phyloP scores from a whole-genome alignment of 2,329 filamentous ascomycete genomes.

The Nannizziopsis barbatae region DNA sequence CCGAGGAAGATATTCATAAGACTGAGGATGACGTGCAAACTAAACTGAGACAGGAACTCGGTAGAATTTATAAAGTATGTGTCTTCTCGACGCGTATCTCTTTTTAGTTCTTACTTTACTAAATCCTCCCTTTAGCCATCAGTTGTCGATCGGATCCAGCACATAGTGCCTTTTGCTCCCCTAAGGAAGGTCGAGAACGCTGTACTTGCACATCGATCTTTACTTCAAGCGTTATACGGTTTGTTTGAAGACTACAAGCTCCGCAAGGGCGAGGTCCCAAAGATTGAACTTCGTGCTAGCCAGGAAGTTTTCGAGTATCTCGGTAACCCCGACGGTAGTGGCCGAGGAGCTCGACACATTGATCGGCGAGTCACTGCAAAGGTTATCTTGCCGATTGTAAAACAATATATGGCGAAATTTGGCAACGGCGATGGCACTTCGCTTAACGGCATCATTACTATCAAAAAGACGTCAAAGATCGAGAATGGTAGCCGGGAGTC shows the following conservation, averaged over 20 bases:
- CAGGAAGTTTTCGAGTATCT: neutral
- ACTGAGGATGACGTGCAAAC: neutral
- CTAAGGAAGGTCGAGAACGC: conserved; percentile 33
- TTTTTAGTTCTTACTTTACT: neutral
- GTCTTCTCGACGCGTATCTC: neutral
- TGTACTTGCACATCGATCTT: conserved; percentile 35
- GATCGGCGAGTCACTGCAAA: conserved; percentile 9
- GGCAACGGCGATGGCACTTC: neutral
- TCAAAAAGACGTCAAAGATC: neutral
- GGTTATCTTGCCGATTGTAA: conserved; percentile 9
- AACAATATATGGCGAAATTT: conserved; percentile 5
- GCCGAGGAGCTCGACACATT: conserved; percentile 11
- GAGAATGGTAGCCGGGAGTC: neutral
- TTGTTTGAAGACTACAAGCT: neutral
- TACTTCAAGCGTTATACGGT: conserved; percentile 23
- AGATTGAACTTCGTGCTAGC: neutral
- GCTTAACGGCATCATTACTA: conserved; percentile 1
- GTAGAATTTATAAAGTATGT: conserved; percentile 10
- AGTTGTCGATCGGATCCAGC: conserved; percentile 34
- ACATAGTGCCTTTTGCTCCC: conserved; percentile 36
- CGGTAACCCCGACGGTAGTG: neutral
- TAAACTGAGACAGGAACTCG: conserved; percentile 9
- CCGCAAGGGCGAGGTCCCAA: neutral
- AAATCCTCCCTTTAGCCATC: conserved; percentile 22
- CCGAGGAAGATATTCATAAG: neutral